These are phyloP conservation scores for Berkeleyomyces rouxiae DNA, from an alignment of 2,329 filamentous ascomycete genomes.

Conservation along the genomic window DNA sequence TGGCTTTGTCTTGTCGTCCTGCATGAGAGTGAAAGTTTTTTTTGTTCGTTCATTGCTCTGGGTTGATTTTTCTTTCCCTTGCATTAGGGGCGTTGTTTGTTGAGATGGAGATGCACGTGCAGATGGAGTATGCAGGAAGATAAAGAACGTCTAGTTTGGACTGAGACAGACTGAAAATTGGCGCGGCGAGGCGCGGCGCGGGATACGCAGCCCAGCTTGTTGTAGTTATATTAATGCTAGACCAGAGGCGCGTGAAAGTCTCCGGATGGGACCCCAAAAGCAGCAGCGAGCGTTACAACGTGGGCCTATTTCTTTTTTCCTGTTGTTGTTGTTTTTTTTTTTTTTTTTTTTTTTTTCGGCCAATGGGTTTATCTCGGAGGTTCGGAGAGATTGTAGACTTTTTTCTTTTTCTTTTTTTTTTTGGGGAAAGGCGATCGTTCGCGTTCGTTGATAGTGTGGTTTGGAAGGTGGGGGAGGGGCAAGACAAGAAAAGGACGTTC, in stretches of 20 bases:
- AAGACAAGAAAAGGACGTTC: background rate
- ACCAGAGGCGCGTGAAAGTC: background rate
- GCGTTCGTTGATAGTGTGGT: too few relatives aligned
- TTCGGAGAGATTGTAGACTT: background rate
- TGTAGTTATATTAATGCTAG: too few relatives aligned
- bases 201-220: too few relatives aligned
- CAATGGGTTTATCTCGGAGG: conserved; percentile 5
- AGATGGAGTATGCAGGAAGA: too few relatives aligned
- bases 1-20: background rate
- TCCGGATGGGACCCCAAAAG: background rate
- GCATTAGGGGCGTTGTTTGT: background rate
- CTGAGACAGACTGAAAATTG: background rate
- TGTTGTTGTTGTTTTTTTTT: too few relatives aligned
- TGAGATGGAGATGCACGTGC: background rate
- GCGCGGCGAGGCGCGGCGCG: background rate
- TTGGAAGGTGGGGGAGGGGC: background rate
- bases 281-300: background rate
- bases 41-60: background rate
- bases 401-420: background rate
- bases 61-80: background rate
- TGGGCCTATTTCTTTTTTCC: too few relatives aligned
- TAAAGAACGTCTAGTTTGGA: too few relatives aligned
- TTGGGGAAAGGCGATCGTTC: background rate
- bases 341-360: background rate
- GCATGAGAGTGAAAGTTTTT: background rate